phyloP scores from a whole-genome alignment of 441 rosid species.

The Mallotus repandus region DNA sequence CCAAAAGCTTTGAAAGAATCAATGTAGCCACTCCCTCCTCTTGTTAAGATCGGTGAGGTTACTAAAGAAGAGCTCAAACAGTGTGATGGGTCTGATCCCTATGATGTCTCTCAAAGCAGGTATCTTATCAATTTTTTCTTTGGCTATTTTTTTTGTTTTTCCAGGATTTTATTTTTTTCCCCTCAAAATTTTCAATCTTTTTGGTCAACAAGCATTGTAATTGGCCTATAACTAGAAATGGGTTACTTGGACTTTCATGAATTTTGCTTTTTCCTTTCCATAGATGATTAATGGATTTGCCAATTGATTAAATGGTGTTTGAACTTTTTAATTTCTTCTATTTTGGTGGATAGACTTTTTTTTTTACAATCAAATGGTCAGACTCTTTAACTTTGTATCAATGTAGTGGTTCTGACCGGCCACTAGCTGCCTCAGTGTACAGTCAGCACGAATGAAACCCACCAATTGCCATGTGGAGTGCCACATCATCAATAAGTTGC shows the following conservation, averaged over 20 bases:
- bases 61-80: slow-evolving; percentile 72
- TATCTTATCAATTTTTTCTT: slow-evolving; percentile 5
- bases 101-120: slow-evolving; percentile 96
- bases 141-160: slow-evolving; percentile 1
- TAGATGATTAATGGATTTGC: background rate
- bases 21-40: slow-evolving; percentile 69
- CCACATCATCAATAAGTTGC: too few relatives aligned
- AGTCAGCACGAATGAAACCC: too few relatives aligned
- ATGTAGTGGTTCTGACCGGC: too few relatives aligned
- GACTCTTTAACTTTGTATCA: too few relatives aligned
- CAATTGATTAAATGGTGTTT: too few relatives aligned
- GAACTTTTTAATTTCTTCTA: too few relatives aligned
- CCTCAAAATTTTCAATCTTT: background rate
- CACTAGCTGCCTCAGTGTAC: too few relatives aligned
- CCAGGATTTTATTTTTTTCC: background rate
- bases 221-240: background rate
- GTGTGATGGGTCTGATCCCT: slow-evolving; percentile 88
- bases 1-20: slow-evolving; percentile 49
- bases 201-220: slow-evolving; percentile 17
- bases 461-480: too few relatives aligned
- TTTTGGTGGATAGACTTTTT: too few relatives aligned
- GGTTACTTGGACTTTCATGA: background rate
- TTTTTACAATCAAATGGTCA: too few relatives aligned
- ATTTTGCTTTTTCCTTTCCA: background rate
- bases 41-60: slow-evolving; percentile 87